phyloP scores from a whole-genome alignment of 139 green algal genomes.

The Coelastrella sp. region DNA sequence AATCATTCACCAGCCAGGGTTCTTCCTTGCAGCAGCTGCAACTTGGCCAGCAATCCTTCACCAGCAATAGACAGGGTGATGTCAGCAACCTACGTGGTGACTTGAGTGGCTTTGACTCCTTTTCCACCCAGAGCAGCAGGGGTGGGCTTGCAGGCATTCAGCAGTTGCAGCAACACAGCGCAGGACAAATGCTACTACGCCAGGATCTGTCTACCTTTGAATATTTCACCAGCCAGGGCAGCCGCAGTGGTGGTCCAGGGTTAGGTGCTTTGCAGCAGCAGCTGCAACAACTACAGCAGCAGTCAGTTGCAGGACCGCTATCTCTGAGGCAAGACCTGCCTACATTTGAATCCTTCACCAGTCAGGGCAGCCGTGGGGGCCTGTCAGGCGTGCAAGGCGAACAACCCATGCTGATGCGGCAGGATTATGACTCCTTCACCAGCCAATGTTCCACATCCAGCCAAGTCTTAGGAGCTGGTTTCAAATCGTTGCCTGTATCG shows the following conservation, averaged over 20 bases:
- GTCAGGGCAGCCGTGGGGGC: neutral
- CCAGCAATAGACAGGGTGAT: neutral
- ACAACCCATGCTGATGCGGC: neutral
- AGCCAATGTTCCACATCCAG: slow-evolving; percentile 13
- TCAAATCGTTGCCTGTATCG: neutral
- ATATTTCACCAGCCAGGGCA: slow-evolving; percentile 1
- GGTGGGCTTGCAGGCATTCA: neutral
- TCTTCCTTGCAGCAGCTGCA: neutral
- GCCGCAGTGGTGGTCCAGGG: neutral
- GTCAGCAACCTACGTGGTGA: neutral
- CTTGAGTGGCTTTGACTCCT: neutral
- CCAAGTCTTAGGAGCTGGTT: neutral
- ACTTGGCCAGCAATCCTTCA: neutral
- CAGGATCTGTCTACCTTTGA: neutral
- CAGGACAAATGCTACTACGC: neutral
- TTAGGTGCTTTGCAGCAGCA: neutral
- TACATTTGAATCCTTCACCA: neutral
- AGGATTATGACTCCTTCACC: slow-evolving; percentile 7
- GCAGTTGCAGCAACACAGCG: slow-evolving; percentile 23
- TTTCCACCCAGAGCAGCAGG: slow-evolving; percentile 2
- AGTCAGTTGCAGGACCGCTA: neutral
- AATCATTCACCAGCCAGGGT: slow-evolving; percentile 23
- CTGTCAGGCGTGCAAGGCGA: neutral
- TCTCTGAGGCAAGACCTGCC: neutral
- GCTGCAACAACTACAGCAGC: neutral